Evolutionary conservation across 495 filamentous ascomycete species (phyloP).

Genomic region (Penicillium paxilli): DNA sequence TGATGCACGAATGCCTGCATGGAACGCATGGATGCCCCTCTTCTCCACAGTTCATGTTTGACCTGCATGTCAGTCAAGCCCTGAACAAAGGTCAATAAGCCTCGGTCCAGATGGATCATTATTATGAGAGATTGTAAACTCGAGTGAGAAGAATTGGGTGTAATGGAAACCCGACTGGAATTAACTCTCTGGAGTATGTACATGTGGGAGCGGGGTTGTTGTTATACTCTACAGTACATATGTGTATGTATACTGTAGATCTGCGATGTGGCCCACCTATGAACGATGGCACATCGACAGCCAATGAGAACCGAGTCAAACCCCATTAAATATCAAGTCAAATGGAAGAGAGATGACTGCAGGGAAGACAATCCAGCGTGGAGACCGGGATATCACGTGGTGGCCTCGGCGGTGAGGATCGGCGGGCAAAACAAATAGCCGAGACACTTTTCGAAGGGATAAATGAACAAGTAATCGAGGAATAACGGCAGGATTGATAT

Average conservation of each 20-base stretch:
- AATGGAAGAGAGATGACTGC: neutral
- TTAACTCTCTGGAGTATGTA: no score
- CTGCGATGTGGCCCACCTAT: no score
- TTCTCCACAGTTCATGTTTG: neutral
- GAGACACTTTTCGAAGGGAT: neutral
- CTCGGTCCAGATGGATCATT: no score
- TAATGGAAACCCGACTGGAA: neutral
- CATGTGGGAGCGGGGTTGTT: no score
- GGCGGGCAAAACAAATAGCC: conserved; percentile 16
- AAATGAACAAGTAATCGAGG: neutral
- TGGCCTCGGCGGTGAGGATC: neutral
- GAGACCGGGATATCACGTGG: neutral
- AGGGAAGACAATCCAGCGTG: neutral
- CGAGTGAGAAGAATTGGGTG: neutral
- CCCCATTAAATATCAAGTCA: neutral
- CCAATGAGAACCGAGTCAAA: neutral
- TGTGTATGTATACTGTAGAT: no score
- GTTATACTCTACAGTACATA: neutral
- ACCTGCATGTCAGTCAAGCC: neutral
- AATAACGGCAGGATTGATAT: no score
- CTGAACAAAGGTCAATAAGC: neutral
- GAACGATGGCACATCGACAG: no score
- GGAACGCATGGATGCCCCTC: neutral
- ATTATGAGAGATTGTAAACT: no score
- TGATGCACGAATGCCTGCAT: neutral